These are phyloP conservation scores for Picochlorum costavermella DNA, from an alignment of 139 green algal species.

Conservation along the genomic window DNA sequence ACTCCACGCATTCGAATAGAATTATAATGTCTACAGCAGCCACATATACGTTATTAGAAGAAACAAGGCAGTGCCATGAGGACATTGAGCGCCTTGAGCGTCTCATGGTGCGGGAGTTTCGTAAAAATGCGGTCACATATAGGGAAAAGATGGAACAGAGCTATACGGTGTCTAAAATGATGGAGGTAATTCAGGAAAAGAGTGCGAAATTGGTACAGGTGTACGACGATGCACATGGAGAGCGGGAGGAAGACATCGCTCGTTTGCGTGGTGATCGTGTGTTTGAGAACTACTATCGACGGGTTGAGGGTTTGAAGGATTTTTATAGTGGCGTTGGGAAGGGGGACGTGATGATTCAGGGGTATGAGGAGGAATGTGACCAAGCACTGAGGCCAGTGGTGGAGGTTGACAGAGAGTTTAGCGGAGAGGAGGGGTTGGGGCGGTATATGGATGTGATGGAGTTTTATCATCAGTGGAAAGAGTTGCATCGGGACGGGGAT, in stretches of 20 bases:
- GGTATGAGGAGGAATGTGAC: constrained; percentile 48
- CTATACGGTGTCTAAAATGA: constrained; percentile 66
- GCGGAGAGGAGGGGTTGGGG: constrained; percentile 78
- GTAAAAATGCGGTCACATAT: constrained; percentile 65
- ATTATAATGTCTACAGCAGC: constrained; percentile 34
- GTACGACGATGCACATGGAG: constrained; percentile 81
- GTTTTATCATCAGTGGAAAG: constrained; percentile 62
- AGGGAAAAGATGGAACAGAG: constrained; percentile 63
- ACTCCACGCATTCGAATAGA: no score
- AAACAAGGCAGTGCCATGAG: constrained; percentile 83
- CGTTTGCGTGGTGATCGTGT: constrained; percentile 53
- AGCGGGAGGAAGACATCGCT: constrained; percentile 83
- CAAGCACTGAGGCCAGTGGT: constrained; percentile 39
- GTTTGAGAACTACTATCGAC: constrained; percentile 77
- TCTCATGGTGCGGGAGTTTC: constrained; percentile 75
- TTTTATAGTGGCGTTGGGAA: constrained; percentile 66
- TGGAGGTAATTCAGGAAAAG: constrained; percentile 71
- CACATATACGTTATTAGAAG: constrained; percentile 82
- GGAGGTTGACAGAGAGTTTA: constrained; percentile 58
- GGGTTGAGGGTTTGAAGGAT: constrained; percentile 81
- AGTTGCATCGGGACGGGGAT: constrained; percentile 68
- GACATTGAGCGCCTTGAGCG: constrained; percentile 86
- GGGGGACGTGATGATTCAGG: constrained; percentile 4
- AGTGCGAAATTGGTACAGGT: constrained; percentile 73
- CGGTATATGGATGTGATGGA: constrained; percentile 89